phyloP scores from a whole-genome alignment of 2,329 filamentous ascomycete species.

The Pseudohalonectria lignicola region DNA sequence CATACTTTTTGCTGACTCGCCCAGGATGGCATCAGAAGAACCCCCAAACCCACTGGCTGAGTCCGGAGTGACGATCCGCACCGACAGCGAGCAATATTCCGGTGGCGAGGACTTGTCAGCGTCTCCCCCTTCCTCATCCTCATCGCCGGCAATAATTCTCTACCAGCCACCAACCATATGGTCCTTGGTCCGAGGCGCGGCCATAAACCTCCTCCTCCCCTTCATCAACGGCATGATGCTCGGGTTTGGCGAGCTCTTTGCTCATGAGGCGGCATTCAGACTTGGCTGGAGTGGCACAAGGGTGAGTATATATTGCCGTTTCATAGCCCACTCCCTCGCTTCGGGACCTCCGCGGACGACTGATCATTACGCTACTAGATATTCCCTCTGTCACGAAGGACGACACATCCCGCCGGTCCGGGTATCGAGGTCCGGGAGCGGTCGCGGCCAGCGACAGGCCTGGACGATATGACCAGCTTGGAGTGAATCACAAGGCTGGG shows the following conservation, averaged over 20 bases:
- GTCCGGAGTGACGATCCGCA: slow-evolving; percentile 67
- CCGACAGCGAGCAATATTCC: slow-evolving; percentile 76
- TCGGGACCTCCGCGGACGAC: no score
- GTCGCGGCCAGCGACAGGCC: slow-evolving; percentile 40
- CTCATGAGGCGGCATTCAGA: slow-evolving; percentile 87
- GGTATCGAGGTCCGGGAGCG: slow-evolving; percentile 72
- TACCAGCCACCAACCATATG: slow-evolving; percentile 85
- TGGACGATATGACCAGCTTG: slow-evolving; percentile 57
- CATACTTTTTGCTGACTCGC: neutral
- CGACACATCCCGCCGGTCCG: slow-evolving; percentile 59
- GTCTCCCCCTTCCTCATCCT: slow-evolving; percentile 50
- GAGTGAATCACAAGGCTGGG: slow-evolving; percentile 35
- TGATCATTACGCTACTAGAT: slow-evolving; percentile 26
- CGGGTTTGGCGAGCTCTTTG: slow-evolving; percentile 92
- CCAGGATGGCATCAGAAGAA: slow-evolving; percentile 42
- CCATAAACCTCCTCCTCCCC: slow-evolving; percentile 89
- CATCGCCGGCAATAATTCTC: slow-evolving; percentile 62
- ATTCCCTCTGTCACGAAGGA: slow-evolving; percentile 49
- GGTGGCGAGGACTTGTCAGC: slow-evolving; percentile 49
- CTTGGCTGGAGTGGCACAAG: slow-evolving; percentile 91
- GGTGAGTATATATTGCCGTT: no score
- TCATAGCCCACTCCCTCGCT: no score
- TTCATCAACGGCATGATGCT: slow-evolving; percentile 98
- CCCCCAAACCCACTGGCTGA: slow-evolving; percentile 48
- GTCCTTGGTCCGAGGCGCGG: slow-evolving; percentile 74